phyloP scores from a whole-genome alignment of 2,329 filamentous ascomycete genomes.

The Penicillium sp. region DNA sequence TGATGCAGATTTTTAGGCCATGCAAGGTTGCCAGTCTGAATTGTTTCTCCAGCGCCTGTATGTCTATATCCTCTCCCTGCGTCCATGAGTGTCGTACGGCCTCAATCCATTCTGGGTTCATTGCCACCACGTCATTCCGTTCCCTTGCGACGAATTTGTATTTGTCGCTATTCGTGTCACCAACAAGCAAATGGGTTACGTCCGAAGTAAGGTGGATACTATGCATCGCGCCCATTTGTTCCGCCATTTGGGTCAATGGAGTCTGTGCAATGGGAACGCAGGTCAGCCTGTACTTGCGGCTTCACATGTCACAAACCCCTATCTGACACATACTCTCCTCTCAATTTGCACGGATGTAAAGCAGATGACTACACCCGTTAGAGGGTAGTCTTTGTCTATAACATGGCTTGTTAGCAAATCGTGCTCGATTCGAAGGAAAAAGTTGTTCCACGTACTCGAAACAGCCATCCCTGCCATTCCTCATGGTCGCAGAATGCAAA shows the following conservation, averaged over 20 bases:
- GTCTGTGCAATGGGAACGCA: slow-evolving; percentile 28
- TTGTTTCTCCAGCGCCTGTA: slow-evolving; percentile 64
- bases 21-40: slow-evolving; percentile 45
- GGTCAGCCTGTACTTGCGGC: slow-evolving; percentile 7
- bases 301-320: background rate
- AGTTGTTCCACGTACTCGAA: slow-evolving; percentile 29
- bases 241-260: slow-evolving; percentile 49
- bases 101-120: slow-evolving; percentile 81
- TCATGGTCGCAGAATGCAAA: slow-evolving; percentile 30
- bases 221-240: slow-evolving; percentile 81
- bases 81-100: slow-evolving; percentile 79
- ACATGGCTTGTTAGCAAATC: slow-evolving; percentile 17
- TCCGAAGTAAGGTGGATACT: slow-evolving; percentile 93
- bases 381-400: slow-evolving; percentile 59
- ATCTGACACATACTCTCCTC: slow-evolving; percentile 60
- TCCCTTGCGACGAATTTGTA: slow-evolving; percentile 93
- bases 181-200: slow-evolving; percentile 90
- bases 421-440: background rate
- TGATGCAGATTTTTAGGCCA: slow-evolving; percentile 63
- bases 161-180: slow-evolving; percentile 83
- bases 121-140: slow-evolving; percentile 77
- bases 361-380: slow-evolving; percentile 74
- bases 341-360: slow-evolving; percentile 82
- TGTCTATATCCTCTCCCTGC: slow-evolving; percentile 70
- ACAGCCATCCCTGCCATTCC: slow-evolving; percentile 39